These are phyloP conservation scores for Oligophagozyma castellii DNA, from an alignment of 1,139 yeast genomes.

Conservation along the genomic window DNA sequence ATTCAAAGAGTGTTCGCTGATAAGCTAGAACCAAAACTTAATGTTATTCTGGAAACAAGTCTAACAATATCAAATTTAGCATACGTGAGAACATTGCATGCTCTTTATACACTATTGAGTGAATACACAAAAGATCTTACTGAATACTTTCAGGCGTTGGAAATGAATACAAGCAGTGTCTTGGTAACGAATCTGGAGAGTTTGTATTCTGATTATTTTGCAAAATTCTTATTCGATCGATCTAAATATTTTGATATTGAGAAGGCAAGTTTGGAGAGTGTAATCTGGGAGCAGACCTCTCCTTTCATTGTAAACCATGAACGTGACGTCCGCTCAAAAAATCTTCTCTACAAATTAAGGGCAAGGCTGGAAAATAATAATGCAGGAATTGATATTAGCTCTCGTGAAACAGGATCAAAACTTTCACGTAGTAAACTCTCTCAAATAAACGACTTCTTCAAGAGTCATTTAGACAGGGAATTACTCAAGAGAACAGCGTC, in stretches of 20 bases:
- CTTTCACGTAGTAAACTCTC: conserved; percentile 22
- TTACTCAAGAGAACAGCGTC: conserved; percentile 16
- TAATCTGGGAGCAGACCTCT: conserved; percentile 37
- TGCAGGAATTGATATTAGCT: conserved; percentile 6
- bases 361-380: conserved; percentile 10
- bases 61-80: conserved; percentile 55
- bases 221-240: conserved; percentile 54
- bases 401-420: conserved; percentile 3
- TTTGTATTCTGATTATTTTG: conserved; percentile 56
- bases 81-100: conserved; percentile 63
- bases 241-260: conserved; percentile 57
- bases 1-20: conserved; percentile 72
- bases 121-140: conserved; percentile 55
- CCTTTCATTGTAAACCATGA: conserved; percentile 41
- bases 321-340: conserved; percentile 34
- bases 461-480: conserved; percentile 28
- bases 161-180: conserved; percentile 33
- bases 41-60: conserved; percentile 49
- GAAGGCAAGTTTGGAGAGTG: conserved; percentile 52
- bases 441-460: conserved; percentile 29
- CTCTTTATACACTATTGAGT: conserved; percentile 47
- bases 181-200: conserved; percentile 51
- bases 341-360: conserved; percentile 29
- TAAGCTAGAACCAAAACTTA: conserved; percentile 54
- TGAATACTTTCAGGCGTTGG: conserved; percentile 34